Conservation (phyloP, 495 filamentous ascomycete species). For the Parachaetomium inaequale region DNA sequence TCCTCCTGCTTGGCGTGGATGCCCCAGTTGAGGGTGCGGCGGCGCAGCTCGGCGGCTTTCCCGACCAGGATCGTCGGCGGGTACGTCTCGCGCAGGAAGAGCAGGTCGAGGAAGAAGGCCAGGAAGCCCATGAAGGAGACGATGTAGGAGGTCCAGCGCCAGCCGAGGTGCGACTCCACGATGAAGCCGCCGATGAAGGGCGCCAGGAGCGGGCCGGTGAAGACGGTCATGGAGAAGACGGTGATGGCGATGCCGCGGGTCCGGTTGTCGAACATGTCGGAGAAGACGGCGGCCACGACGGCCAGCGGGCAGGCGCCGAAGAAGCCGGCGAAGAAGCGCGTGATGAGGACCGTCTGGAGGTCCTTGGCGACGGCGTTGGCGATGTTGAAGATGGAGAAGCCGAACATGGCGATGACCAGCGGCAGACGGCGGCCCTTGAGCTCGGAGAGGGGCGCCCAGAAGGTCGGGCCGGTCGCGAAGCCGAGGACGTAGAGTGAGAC, state of each 20-base stretch:
- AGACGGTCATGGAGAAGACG: slow-evolving; percentile 79
- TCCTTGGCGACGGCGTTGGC: slow-evolving; percentile 71
- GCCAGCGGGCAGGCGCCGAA: slow-evolving; percentile 74
- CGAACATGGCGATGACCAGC: slow-evolving; percentile 68
- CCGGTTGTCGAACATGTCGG: slow-evolving; percentile 80
- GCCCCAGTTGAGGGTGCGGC: slow-evolving; percentile 83
- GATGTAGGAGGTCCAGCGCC: slow-evolving; percentile 83
- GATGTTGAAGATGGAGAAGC: slow-evolving; percentile 72
- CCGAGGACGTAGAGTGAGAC: slow-evolving; percentile 67
- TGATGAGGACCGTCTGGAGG: slow-evolving; percentile 76
- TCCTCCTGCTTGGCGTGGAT: slow-evolving; percentile 94
- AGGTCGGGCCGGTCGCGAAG: slow-evolving; percentile 62
- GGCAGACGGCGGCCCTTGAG: slow-evolving; percentile 71
- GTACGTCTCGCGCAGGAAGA: slow-evolving; percentile 81
- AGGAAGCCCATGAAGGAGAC: slow-evolving; percentile 70
- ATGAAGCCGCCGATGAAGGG: slow-evolving; percentile 87
- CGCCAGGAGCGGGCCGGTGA: slow-evolving; percentile 74
- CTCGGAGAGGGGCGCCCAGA: slow-evolving; percentile 74
- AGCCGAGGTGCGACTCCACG: slow-evolving; percentile 62
- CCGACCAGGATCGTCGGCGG: slow-evolving; percentile 72
- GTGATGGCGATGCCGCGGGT: slow-evolving; percentile 77
- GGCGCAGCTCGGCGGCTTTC: slow-evolving; percentile 75
- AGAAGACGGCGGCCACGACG: slow-evolving; percentile 82
- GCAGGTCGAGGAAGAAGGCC: slow-evolving; percentile 63
- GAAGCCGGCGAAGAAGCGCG: slow-evolving; percentile 78